Base-by-base conservation (phyloP, 73 alveolate genomes). In the Paramecium sexaurelia region DNA sequence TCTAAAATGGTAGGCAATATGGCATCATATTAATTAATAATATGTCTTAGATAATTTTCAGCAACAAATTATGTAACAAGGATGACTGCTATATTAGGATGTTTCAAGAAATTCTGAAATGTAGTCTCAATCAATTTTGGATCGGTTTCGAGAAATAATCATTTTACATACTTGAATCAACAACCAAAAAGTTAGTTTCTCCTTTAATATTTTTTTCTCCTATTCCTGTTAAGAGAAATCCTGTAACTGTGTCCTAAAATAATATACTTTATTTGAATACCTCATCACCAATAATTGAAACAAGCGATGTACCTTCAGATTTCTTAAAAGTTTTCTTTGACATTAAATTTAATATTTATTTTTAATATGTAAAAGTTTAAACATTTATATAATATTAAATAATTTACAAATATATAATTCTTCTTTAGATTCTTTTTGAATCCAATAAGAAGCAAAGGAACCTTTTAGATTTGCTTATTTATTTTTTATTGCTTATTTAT, bases 121-220 rank as follows among this genome's bases (percentile, higher is more conserved):
- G 97, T 94, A 55, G 78, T 97, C 75, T 96, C 99, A 66, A 98
- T 96, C 92, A 89, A 93, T 69, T 96, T 84, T 71, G 85, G 91
- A 55, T 88, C 87, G 47, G 94, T 88, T 40, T 88, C 94, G 75
- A 68, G 15, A 6, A 51, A 40, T 88, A 56, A n/a, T 91, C 87
- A 11, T 86, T 75, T 19, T 37, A 36, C 36, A 13, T 91, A 91
- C 95, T 85, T 32, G 88, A 47, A 51, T 94, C 96, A 19, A 96
- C 98, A 45, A 95, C 94, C 78, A 96, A 84, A 94, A 96, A 96
- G 73, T 96, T 96, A 11, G 97, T 93, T 17, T 94, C 97, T 29
- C 96, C 97, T 89, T 95, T 98, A 82, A 94, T 94, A 93, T 96
- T 95, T 91, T 99, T 96, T 92, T 98, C 99, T 56, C 99, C 99